Evolutionary conservation across 257 asterid species (phyloP), one percentile per base, ranked within the genome.

Genomic region (Cynanchum wilfordii): DNA sequence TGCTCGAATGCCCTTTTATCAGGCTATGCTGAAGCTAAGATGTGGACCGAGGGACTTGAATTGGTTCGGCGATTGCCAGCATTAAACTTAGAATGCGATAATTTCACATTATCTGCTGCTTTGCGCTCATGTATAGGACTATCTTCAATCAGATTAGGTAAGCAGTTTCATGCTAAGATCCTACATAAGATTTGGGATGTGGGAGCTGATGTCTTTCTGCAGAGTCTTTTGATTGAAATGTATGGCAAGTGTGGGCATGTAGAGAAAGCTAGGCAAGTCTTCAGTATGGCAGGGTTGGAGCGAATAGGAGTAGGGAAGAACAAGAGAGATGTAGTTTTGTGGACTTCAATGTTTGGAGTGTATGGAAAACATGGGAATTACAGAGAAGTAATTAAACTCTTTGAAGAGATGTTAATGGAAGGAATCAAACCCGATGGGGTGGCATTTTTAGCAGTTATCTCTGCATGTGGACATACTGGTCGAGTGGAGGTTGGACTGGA

Each of bases 401-500:
- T 91, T 49, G 77, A 77, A 75, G 72, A 83, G 36, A 91, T 94
- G 97, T 58, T 88, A 63, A 79, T 24, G 66, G 80, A 83, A 75
- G 96, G 98, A 55, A 85, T 81, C 68, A 82, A 27, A 20, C 98
- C 98, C 1, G 97, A 91, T 71, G 95, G 87, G 20, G 89, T 94
- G 30, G 86, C 96, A 4, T 87, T 88, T 71, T 77, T 94, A 82
- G 82, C 95, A 1, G 93, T 89, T 3, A 84, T 94, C 71, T 91
- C 96, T 0, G 96, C 96, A 33, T 94, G 97, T 87, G 85, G 87
- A 24, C 91, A 94, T 84, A 86, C 96, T 7, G 97, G 98, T 69
- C 93, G 91, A 77, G 91, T 94, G 68, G 86, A 83, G 64, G 87
- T 87, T 50, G 98, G 97, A 30, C 70, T 91, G 49, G 78, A 84